Evolutionary conservation across 2,329 filamentous ascomycete genomes (phyloP).

Genomic region (Claviceps pazoutovae): DNA sequence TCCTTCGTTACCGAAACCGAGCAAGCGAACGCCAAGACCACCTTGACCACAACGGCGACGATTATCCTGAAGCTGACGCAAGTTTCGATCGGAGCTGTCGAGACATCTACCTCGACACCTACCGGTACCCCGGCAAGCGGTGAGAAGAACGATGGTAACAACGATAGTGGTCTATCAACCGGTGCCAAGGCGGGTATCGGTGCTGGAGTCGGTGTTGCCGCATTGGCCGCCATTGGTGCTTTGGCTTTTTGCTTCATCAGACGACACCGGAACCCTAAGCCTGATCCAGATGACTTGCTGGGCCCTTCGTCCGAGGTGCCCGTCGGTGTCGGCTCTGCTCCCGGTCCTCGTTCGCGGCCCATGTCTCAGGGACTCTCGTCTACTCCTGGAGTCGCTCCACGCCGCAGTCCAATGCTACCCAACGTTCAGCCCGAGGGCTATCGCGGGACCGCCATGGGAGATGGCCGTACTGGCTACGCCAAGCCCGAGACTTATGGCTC

Average conservation of each 20-base stretch:
- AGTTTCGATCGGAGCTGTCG: conserved; percentile 17
- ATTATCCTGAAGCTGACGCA: conserved; percentile 20
- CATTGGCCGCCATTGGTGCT: conserved; percentile 18
- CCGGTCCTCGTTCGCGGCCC: conserved; percentile 10
- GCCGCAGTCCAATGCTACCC: conserved; percentile 13
- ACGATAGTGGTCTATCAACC: conserved; percentile 20
- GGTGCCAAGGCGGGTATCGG: conserved; percentile 32
- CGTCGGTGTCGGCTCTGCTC: conserved; percentile 16
- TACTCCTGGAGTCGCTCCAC: conserved; percentile 14
- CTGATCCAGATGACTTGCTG: conserved; percentile 25
- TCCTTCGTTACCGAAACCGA: conserved; percentile 19
- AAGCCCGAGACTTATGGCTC: conserved; percentile 23
- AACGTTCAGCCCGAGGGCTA: conserved; percentile 20
- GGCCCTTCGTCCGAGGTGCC: conserved; percentile 27
- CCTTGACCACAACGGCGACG: conserved; percentile 24
- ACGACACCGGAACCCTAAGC: conserved; percentile 18
- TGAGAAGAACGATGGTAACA: neutral
- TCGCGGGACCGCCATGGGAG: conserved; percentile 25
- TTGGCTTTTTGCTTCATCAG: conserved; percentile 18
- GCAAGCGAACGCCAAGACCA: conserved; percentile 23
- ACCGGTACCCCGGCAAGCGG: conserved; percentile 12
- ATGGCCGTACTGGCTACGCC: conserved; percentile 25
- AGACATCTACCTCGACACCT: conserved; percentile 15
- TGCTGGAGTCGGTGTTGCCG: conserved; percentile 24
- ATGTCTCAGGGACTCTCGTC: conserved; percentile 18